phyloP scores from a whole-genome alignment of 1,139 yeast species.

The Pichia sp. region DNA sequence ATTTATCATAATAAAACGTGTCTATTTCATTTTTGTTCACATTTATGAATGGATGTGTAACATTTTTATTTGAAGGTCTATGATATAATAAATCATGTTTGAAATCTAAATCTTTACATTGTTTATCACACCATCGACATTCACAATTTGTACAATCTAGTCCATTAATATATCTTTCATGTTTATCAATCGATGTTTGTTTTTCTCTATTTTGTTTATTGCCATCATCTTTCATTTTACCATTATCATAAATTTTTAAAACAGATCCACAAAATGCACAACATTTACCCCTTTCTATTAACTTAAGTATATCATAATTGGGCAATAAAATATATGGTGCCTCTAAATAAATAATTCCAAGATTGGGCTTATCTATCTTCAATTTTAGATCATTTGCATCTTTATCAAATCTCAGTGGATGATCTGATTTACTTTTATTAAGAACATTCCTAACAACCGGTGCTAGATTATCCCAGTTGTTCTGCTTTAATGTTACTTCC shows the following conservation, averaged over 20 bases:
- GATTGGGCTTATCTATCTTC: slow-evolving; percentile 5
- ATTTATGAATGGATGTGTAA: slow-evolving; percentile 19
- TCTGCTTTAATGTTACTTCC: neutral
- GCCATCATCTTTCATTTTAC: slow-evolving; percentile 27
- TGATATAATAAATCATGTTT: slow-evolving; percentile 62
- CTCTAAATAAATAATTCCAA: slow-evolving; percentile 28
- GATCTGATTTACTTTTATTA: slow-evolving; percentile 9
- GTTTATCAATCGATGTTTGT: slow-evolving; percentile 19
- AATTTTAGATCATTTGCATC: slow-evolving; percentile 8
- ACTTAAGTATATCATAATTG: slow-evolving; percentile 58
- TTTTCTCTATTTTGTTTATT: slow-evolving; percentile 19
- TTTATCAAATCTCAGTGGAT: slow-evolving; percentile 9
- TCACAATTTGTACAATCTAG: slow-evolving; percentile 64
- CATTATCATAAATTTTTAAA: slow-evolving; percentile 34
- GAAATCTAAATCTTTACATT: slow-evolving; percentile 49
- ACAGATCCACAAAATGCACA: slow-evolving; percentile 77
- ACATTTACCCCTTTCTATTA: slow-evolving; percentile 62
- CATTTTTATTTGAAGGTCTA: slow-evolving; percentile 26
- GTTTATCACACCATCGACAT: slow-evolving; percentile 65
- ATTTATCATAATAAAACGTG: slow-evolving; percentile 19
- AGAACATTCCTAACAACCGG: slow-evolving; percentile 9
- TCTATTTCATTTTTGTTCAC: slow-evolving; percentile 9
- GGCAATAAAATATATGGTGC: slow-evolving; percentile 63
- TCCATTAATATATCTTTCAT: slow-evolving; percentile 34
- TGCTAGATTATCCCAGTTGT: neutral